Conservation (phyloP, 2,329 filamentous ascomycete species). For the Stemphylium vesicarium region DNA sequence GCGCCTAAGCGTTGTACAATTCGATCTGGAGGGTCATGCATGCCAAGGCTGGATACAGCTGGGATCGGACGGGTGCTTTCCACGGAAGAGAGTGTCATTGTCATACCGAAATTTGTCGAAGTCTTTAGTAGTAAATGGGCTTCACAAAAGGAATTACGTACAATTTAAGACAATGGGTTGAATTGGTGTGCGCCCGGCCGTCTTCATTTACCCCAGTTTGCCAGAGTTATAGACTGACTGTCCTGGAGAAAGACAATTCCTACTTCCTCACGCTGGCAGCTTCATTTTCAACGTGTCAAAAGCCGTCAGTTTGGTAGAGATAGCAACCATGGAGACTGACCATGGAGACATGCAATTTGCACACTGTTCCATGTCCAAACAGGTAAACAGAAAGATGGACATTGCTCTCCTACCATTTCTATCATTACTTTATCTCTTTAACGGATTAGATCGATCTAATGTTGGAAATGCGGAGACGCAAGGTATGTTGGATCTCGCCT, state of each 20-base stretch:
- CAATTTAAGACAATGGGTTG: neutral
- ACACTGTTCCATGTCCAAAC: slow-evolving; percentile 5
- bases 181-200: neutral
- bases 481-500: slow-evolving; percentile 15
- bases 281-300: neutral
- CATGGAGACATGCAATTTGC: neutral
- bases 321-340: neutral
- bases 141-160: slow-evolving; percentile 7
- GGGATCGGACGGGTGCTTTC: slow-evolving; percentile 3
- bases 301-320: neutral
- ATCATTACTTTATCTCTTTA: slow-evolving; percentile 31
- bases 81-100: slow-evolving; percentile 1
- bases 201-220: neutral
- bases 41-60: slow-evolving; percentile 11
- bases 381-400: slow-evolving; percentile 30
- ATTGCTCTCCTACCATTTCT: slow-evolving; percentile 29
- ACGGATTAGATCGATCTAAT: slow-evolving; percentile 33
- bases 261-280: neutral
- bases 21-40: slow-evolving; percentile 7
- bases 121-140: neutral
- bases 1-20: neutral
- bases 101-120: neutral
- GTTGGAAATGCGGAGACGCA: slow-evolving; percentile 37
- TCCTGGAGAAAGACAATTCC: neutral
- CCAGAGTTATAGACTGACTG: neutral